Evolutionary conservation across 495 filamentous ascomycete genomes (phyloP), one percentile per base, ranked within the genome.

Genomic region (Astrothelium subdiscretum): DNA sequence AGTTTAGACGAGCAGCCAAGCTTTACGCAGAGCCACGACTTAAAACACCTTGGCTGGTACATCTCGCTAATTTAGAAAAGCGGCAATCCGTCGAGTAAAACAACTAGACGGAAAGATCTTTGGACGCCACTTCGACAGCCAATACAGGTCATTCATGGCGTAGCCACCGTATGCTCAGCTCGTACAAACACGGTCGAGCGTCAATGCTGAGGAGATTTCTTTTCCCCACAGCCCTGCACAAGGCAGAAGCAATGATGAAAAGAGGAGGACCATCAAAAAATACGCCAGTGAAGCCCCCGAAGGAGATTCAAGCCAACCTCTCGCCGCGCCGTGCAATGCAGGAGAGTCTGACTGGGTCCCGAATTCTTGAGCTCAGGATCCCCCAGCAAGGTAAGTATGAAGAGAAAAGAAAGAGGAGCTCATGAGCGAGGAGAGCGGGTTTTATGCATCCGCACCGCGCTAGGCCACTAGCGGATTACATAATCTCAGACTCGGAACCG

Each of bases 311-410:
- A 48, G 60, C 54, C 42, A 58, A 43, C 31, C 59, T 61, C 54
- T 61, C 69, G 61, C 67, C 66, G 68, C 70, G 70, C 64, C 62
- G 70, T 72, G 70, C 70, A 69, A 72, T 72, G 70, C 68, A 72
- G 65, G 70, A 66, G 61, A 54, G 26, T 26, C 20, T 54, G 48
- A 29, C 48, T 54, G 48, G 48, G 48, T 54, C 48, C 48, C 48
- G 48, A 54, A 54, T 54, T 54, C 48, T 54, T 54, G 48, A 54
- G 48, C 48, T 54, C 48, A 29, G 24, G 48, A 54, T 26, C 48
- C 48, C 48, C 48, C 48, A 29, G 29, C 48, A 54, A 54, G 48
- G 48, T 54, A 26, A 27, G 24, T 54, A 54, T 27, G 48, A 29
- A 54, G 48, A 54, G 15, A 29, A 54, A 24, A 29, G 29, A 29